Evolutionary conservation across 805 yeast genomes (phyloP).

Genomic region (Spencermartinsiella europaea): DNA sequence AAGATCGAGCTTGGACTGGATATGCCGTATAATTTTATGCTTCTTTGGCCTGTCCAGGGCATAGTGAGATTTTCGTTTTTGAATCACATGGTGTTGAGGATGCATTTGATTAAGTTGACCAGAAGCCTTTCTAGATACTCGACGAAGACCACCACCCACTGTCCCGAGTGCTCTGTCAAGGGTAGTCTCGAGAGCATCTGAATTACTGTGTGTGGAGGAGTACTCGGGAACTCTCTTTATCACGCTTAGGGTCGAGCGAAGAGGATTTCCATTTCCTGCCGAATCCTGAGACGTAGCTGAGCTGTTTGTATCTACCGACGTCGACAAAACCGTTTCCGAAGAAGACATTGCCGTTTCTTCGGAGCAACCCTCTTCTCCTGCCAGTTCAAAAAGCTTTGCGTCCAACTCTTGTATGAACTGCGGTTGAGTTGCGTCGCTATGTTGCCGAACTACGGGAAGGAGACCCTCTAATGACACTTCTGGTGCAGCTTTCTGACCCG

Average conservation of each 20-base stretch:
- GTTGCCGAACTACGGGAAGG: background rate
- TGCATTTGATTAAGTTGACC: background rate
- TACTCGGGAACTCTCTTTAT: background rate
- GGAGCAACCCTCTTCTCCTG: background rate
- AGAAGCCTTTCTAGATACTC: background rate
- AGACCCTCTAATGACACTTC: background rate
- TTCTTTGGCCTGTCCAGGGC: background rate
- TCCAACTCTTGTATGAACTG: background rate
- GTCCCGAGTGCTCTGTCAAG: background rate
- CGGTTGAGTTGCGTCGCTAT: background rate
- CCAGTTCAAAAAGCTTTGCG: background rate
- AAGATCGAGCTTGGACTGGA: slow-evolving; percentile 35
- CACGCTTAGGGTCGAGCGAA: background rate
- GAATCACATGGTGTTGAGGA: background rate
- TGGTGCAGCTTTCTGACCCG: background rate
- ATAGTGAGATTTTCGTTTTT: background rate
- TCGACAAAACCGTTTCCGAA: background rate
- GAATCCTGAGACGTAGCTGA: background rate
- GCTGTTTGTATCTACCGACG: background rate
- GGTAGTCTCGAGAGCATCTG: background rate
- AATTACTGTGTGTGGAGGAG: background rate
- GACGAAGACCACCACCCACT: background rate
- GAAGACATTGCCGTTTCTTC: background rate
- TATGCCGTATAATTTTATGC: background rate
- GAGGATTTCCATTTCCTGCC: background rate